Base-by-base conservation (phyloP, 2,329 filamentous ascomycete genomes). In the Alternaria angustiovoidea region DNA sequence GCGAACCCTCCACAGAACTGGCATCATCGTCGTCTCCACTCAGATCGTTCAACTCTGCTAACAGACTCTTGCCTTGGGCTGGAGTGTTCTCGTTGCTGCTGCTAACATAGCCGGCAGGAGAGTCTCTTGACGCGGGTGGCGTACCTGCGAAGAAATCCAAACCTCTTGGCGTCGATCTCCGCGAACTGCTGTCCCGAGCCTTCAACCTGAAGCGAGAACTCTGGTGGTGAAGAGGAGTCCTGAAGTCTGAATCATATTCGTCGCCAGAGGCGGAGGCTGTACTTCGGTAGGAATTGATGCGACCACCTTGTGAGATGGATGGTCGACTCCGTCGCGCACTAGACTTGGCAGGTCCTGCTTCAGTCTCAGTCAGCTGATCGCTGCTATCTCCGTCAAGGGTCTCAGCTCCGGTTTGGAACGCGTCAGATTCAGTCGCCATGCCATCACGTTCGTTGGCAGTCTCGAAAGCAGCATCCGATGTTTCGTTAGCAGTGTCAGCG, bases 391-490 rank as follows among this genome's bases (percentile, higher is more conserved):
- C 85, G 54, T 83, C 84, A 64, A 89, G 80, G 62, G 84, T 88
- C 75, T 98, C 95, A 16, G 89, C 87, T n/a, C 92, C 93, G 4
- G 94, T 97, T 76, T 96, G 91, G 87, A 98, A 98, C 64, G 93
- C 93, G 68, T 98, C 94, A 11, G 93, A 96, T 80, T 96, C 94
- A 0, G 93, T 97, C 12, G 84, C 87, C 7, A 82, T 85, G 56
- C 73, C 78, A 30, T 86, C 86, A 28, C 88, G 88, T 78, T 97
- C 94, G 71, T 96, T 92, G 24, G 89, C 89, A 43, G 89, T 91
- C 75, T 91, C 88, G 62, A 91, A 91, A 41, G 83, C 85, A 47
- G 83, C 85, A 75, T 89, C 87, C 28, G 83, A 83, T 42, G 79
- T 81, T 73, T 97, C 93, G 61, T 92, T 92, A 38, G 92, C 91